These are phyloP conservation scores for Kodamaea kakaduensis DNA, from an alignment of 805 yeast species.

Conservation along the genomic window DNA sequence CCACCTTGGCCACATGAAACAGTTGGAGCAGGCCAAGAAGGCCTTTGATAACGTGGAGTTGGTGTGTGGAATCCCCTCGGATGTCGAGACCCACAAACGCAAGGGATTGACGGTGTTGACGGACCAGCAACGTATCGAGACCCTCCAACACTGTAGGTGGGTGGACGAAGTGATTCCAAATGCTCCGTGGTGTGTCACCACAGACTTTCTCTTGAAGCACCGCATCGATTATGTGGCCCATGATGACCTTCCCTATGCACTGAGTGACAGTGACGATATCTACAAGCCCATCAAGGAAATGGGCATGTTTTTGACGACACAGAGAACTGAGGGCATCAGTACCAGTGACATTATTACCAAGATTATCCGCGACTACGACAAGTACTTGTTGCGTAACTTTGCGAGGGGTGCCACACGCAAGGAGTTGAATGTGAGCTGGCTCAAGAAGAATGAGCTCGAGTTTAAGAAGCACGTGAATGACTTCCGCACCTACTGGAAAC, in stretches of 20 bases:
- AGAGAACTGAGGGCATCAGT: conserved; percentile 93
- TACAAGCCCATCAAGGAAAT: conserved; percentile 86
- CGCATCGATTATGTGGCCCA: conserved; percentile 95
- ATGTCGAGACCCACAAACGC: conserved; percentile 81
- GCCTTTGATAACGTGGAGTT: conserved; percentile 78
- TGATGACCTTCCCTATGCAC: conserved; percentile 92
- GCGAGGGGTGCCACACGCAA: conserved; percentile 97
- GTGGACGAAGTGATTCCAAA: conserved; percentile 93
- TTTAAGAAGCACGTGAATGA: conserved; percentile 85
- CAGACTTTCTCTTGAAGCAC: conserved; percentile 74
- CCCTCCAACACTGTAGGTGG: conserved; percentile 93
- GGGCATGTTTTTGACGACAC: conserved; percentile 92
- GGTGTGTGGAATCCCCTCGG: conserved; percentile 91
- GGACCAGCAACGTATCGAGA: conserved; percentile 84
- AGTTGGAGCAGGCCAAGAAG: conserved; percentile 93
- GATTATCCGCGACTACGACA: conserved; percentile 92
- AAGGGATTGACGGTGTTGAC: conserved; percentile 91
- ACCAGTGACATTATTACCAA: conserved; percentile 95
- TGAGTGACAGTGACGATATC: conserved; percentile 85
- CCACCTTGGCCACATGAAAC: conserved; percentile 97
- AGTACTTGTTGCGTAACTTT: conserved; percentile 93
- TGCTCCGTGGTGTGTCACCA: conserved; percentile 94
- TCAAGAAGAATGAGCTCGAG: conserved; percentile 94
- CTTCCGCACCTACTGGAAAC: conserved; percentile 81
- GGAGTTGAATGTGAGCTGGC: conserved; percentile 95